These are phyloP conservation scores for Eucalyptus paniculata DNA, from an alignment of 345 rosid genomes.

Conservation along the genomic window DNA sequence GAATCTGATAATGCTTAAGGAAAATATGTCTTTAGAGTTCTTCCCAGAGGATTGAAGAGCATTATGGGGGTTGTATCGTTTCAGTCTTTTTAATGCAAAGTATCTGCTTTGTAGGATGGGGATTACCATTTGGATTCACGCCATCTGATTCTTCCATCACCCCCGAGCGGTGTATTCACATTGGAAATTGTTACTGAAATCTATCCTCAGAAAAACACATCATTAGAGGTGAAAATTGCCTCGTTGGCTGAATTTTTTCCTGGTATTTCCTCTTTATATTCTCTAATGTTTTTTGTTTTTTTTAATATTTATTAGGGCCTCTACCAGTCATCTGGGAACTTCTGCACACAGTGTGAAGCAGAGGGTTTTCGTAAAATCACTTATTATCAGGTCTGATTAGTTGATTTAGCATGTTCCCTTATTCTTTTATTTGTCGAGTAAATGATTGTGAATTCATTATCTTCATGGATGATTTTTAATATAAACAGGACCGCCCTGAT, in stretches of 20 bases:
- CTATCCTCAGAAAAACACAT: conserved; percentile 84
- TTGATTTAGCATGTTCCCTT: neutral
- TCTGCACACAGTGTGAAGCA: conserved; percentile 98
- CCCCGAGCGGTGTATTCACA: conserved; percentile 44
- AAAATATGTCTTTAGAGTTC: neutral
- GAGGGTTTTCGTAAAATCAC: conserved; percentile 96
- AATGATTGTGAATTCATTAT: neutral
- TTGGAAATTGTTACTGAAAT: conserved; percentile 81
- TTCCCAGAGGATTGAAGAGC: neutral
- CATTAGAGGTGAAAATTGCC: conserved; percentile 50
- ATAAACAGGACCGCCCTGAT: conserved; percentile 84
- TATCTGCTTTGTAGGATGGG: conserved; percentile 30
- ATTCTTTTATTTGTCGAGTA: neutral
- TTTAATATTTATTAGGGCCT: conserved; percentile 47
- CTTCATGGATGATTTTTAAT: neutral
- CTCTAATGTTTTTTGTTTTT: neutral
- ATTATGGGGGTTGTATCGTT: neutral
- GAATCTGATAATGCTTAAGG: neutral
- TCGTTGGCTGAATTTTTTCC: neutral
- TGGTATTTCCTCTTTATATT: neutral
- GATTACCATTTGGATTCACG: conserved; percentile 53
- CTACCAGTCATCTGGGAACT: conserved; percentile 87
- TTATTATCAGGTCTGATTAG: conserved; percentile 59
- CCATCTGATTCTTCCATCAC: conserved; percentile 60
- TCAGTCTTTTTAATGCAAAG: neutral